Evolutionary conservation across 2,329 filamentous ascomycete species (phyloP).

Genomic region (Botrytis elliptica): DNA sequence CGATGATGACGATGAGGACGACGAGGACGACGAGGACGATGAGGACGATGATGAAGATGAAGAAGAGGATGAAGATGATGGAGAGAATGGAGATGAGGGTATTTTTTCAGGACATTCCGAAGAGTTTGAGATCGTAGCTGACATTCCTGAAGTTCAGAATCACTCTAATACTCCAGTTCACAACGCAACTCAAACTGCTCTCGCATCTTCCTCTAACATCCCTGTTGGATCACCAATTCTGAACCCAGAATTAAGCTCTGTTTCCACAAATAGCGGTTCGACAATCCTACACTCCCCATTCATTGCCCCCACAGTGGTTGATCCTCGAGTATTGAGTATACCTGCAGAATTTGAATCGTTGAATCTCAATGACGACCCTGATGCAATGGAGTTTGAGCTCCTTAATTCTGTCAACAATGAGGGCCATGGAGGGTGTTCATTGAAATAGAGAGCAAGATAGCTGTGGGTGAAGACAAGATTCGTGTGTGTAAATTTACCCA

Average conservation of each 20-base stretch:
- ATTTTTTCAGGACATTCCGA: not conserved
- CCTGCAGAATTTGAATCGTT: too few species aligned
- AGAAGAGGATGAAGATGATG: not conserved
- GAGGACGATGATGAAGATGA: not conserved
- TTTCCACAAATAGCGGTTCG: not conserved
- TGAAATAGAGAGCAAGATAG: not conserved
- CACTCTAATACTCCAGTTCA: not conserved
- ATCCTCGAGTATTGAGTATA: not conserved
- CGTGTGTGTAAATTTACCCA: not conserved
- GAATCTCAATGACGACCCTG: not conserved
- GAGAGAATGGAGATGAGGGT: too few species aligned
- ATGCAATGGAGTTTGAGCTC: not conserved
- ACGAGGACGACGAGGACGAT: too few species aligned
- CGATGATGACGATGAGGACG: not conserved
- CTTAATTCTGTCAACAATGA: not conserved
- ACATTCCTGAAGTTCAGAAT: not conserved
- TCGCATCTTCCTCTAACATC: not conserved
- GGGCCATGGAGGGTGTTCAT: not conserved
- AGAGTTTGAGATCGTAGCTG: not conserved
- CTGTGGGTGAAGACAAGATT: not conserved
- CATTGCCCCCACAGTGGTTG: not conserved
- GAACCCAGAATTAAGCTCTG: not conserved
- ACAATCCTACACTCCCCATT: not conserved
- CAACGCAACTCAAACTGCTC: not conserved
- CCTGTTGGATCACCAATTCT: not conserved